phyloP scores from a whole-genome alignment of 768 basidiomycete species.

The Tricholoma sp. region DNA sequence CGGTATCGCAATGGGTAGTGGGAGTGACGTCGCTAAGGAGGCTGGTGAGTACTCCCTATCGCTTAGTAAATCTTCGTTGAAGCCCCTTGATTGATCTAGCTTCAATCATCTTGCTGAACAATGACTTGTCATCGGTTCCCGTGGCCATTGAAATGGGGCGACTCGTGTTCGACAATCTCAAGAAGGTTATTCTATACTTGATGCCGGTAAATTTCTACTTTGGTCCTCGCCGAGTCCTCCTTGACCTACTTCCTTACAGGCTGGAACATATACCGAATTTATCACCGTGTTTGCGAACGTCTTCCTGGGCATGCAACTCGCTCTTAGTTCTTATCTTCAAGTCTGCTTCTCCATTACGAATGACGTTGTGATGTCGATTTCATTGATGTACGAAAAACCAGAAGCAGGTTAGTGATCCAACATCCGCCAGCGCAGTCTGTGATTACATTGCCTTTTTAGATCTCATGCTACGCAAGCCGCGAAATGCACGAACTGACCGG shows the following conservation, averaged over 20 bases:
- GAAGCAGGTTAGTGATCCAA: constrained; percentile 32
- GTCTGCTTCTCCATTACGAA: constrained; percentile 53
- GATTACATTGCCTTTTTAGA: constrained; percentile 11
- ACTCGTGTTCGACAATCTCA: constrained; percentile 59
- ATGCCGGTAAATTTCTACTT: constrained; percentile 43
- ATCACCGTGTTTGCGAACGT: constrained; percentile 55
- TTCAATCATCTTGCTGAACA: constrained; percentile 57
- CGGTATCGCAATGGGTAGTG: constrained; percentile 55
- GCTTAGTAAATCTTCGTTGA: neutral
- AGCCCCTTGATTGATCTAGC: constrained; percentile 21
- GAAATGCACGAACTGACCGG: constrained; percentile 50
- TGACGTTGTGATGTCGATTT: constrained; percentile 50
- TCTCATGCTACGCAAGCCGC: constrained; percentile 48
- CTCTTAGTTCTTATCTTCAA: constrained; percentile 35
- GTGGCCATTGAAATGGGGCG: constrained; percentile 63
- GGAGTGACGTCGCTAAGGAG: constrained; percentile 43
- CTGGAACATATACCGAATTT: constrained; percentile 49
- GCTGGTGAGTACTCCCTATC: neutral
- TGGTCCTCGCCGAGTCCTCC: neutral
- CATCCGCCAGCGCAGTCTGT: too few relatives aligned
- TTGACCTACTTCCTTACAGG: neutral
- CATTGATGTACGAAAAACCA: constrained; percentile 55
- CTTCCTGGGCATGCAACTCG: constrained; percentile 29
- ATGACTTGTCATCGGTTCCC: constrained; percentile 62
- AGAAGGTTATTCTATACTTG: constrained; percentile 49